Conservation (phyloP, 2,329 filamentous ascomycete genomes). For the Penicillium griseofulvum region DNA sequence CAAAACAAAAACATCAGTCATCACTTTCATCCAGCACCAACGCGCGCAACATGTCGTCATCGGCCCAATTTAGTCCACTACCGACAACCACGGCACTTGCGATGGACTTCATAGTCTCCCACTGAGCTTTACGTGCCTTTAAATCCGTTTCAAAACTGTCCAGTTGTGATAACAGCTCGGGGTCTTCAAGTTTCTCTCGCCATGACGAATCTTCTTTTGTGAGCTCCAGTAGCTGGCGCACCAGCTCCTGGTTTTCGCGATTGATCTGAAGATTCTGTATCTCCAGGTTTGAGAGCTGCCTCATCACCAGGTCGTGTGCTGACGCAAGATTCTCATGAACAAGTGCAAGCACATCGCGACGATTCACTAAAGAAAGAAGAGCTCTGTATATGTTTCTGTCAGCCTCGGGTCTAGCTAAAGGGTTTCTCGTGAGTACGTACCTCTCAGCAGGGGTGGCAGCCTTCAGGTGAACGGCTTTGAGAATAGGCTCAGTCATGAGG, state of each 20-base stretch:
- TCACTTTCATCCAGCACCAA: slow-evolving; percentile 71
- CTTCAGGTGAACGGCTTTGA: slow-evolving; percentile 73
- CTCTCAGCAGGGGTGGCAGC: slow-evolving; percentile 65
- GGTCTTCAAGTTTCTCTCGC: slow-evolving; percentile 55
- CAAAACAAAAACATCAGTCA: slow-evolving; percentile 31
- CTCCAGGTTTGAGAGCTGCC: slow-evolving; percentile 57
- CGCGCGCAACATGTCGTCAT: slow-evolving; percentile 63
- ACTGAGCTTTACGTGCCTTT: slow-evolving; percentile 62
- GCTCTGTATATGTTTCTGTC: slow-evolving; percentile 50
- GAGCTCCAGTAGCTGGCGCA: slow-evolving; percentile 62
- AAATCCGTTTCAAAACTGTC: slow-evolving; percentile 58
- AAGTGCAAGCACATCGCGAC: slow-evolving; percentile 66
- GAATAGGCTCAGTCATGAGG: slow-evolving; percentile 68
- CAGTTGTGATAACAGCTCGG: slow-evolving; percentile 55
- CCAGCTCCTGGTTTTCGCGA: slow-evolving; percentile 61
- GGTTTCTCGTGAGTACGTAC: slow-evolving; percentile 44
- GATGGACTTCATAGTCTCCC: slow-evolving; percentile 73
- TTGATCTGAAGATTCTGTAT: slow-evolving; percentile 57
- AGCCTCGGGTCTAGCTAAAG: slow-evolving; percentile 5
- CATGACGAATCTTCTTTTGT: slow-evolving; percentile 55
- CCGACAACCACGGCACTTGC: slow-evolving; percentile 75
- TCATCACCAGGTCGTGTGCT: slow-evolving; percentile 51
- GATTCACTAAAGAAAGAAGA: slow-evolving; percentile 63
- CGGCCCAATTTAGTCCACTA: slow-evolving; percentile 79
- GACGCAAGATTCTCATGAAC: slow-evolving; percentile 60